phyloP scores from a whole-genome alignment of 1,284 basidiomycete species.

The Marasmius tenuissimus region DNA sequence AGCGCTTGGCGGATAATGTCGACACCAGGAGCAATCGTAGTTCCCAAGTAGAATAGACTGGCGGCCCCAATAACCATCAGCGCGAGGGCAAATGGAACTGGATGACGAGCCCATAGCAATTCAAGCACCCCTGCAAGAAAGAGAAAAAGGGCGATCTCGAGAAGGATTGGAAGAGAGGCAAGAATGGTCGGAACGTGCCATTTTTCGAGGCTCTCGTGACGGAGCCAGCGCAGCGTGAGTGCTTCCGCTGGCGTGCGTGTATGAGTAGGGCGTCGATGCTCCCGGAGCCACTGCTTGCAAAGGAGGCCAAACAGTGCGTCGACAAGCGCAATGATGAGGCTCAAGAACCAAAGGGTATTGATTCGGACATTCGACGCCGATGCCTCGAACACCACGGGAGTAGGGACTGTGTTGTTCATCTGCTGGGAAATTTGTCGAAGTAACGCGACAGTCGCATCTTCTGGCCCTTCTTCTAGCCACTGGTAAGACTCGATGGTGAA shows the following conservation, averaged over 20 bases:
- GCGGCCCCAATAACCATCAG: background rate
- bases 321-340: constrained; percentile 4
- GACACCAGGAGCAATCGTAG: background rate
- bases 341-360: constrained; percentile 14
- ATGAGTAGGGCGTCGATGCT: constrained; percentile 2
- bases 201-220: constrained; percentile 1
- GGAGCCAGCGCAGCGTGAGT: constrained; percentile 6
- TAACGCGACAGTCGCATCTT: too few relatives aligned
- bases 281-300: constrained; percentile 14
- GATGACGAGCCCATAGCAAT: constrained; percentile 4
- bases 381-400: too few relatives aligned
- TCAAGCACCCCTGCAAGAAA: constrained; percentile 8
- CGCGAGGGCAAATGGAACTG: background rate
- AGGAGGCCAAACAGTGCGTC: constrained; percentile 7
- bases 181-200: constrained; percentile 5
- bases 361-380: background rate
- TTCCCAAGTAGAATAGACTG: background rate
- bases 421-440: too few relatives aligned
- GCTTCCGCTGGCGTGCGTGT: constrained; percentile 1
- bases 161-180: constrained; percentile 6
- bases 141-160: constrained; percentile 6
- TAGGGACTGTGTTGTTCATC: too few relatives aligned
- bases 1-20: background rate
- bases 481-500: too few relatives aligned
- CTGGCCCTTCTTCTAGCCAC: too few relatives aligned